Base-by-base conservation (phyloP, 2,329 filamentous ascomycete species). In the Dactylellina cionopaga region DNA sequence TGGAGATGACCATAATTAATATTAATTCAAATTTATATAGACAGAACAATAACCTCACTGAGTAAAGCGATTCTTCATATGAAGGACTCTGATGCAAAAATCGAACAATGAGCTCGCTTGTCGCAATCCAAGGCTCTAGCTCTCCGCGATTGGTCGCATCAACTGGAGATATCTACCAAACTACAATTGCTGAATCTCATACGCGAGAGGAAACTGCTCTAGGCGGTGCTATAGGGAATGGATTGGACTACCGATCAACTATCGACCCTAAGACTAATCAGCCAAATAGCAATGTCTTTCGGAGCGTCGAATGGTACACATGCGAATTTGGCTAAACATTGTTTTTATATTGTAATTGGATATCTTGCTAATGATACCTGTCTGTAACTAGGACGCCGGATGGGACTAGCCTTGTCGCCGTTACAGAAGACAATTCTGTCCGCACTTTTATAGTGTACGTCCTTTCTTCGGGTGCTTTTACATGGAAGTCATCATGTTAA, bases 331-430 rank as follows among this genome's bases (percentile, higher is more conserved):
- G n/a, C n/a, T n/a, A n/a, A n/a, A n/a, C n/a, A n/a, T n/a, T n/a
- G n/a, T n/a, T n/a, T n/a, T n/a, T n/a, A n/a, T n/a, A n/a, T n/a
- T n/a, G n/a, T n/a, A n/a, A n/a, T n/a, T n/a, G n/a, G n/a, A n/a
- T n/a, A n/a, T 37, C 27, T 15, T 29, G 22, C 4, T 7, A 17
- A 31, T 39, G 43, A 27, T 35, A 7, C 27, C 17, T 24, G 15
- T 43, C 13, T 58, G 41, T 11, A 27, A 19, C 3, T 63, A 76
- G 79, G 76, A 79, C 80, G 1, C 76, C 81, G 10, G 84, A 85
- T 73, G 83, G 83, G 13, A 83, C 81, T 2, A 80, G 80, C 39
- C 77, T 85, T 33, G 76, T 86, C 46, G 83, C 83, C 0, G 80
- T 80, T 13, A 82, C 79, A 71, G 80, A 79, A 43, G 80, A 82